phyloP scores from a whole-genome alignment of 2,329 filamentous ascomycete genomes.

The Botrytis pseudocinerea region DNA sequence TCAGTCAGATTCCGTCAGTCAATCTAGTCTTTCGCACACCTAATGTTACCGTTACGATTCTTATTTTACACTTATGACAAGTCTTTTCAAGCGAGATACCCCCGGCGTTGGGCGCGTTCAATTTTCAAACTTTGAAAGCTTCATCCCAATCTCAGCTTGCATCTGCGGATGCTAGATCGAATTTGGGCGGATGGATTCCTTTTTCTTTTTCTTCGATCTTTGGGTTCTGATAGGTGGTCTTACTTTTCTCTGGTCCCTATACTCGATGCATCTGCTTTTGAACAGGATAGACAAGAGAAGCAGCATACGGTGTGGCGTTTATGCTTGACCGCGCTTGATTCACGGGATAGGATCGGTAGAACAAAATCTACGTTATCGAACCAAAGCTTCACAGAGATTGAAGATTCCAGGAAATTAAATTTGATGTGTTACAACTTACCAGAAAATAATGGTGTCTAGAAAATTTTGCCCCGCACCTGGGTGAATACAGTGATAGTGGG shows the following conservation, averaged over 20 bases:
- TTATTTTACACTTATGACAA: not conserved
- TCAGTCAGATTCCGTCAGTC: not conserved
- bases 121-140: not conserved
- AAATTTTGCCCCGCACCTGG: too few relatives aligned
- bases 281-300: not conserved
- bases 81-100: constrained; percentile 1
- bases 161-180: too few relatives aligned
- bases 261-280: not conserved
- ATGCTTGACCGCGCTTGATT: not conserved
- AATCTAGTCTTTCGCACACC: not conserved
- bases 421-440: not conserved
- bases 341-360: not conserved
- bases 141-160: not conserved
- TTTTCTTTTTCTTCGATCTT: not conserved
- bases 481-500: too few relatives aligned
- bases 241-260: not conserved
- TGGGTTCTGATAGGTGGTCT: not conserved
- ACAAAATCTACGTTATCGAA: not conserved
- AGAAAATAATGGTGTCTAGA: too few relatives aligned
- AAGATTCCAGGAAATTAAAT: not conserved
- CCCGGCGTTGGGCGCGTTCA: constrained; percentile 1
- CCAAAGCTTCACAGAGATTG: not conserved
- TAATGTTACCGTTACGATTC: not conserved
- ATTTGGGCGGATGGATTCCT: not conserved
- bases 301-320: not conserved